These are phyloP conservation scores for Sarocladium strictum DNA, from an alignment of 2,329 filamentous ascomycete genomes.

Conservation along the genomic window DNA sequence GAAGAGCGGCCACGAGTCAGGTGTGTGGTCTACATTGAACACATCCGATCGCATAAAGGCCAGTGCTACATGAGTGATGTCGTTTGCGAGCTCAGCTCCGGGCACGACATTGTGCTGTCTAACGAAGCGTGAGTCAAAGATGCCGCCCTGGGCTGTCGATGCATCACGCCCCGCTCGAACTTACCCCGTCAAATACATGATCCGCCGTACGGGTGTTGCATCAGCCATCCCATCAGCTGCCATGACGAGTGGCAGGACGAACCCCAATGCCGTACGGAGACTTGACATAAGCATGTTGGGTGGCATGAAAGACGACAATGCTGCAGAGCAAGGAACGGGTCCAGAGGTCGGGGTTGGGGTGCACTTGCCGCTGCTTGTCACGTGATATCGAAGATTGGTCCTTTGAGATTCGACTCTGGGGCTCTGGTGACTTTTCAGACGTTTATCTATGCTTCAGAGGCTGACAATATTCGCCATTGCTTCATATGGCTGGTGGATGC, in stretches of 20 bases:
- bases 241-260: not conserved
- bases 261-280: not conserved
- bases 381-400: too few relatives aligned
- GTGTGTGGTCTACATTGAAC: slow-evolving; percentile 39
- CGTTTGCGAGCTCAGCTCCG: slow-evolving; percentile 24
- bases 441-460: too few relatives aligned
- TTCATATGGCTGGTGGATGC: too few relatives aligned
- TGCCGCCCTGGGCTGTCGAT: not conserved
- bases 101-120: slow-evolving; percentile 45
- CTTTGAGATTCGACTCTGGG: too few relatives aligned
- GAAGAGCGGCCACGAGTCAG: slow-evolving; percentile 43
- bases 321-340: not conserved
- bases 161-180: not conserved
- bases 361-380: too few relatives aligned
- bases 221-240: not conserved
- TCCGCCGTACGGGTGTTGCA: slow-evolving; percentile 1
- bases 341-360: too few relatives aligned
- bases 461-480: too few relatives aligned
- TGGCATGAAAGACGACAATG: not conserved
- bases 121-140: not conserved
- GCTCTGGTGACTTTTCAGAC: too few relatives aligned
- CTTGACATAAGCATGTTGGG: not conserved
- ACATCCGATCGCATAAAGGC: slow-evolving; percentile 50
- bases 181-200: slow-evolving; percentile 41
- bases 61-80: slow-evolving; percentile 51